Percentiles rank a stretch among this genome's conserved stretches.
These are phyloP conservation scores for Carnegiea gigantea DNA, from an alignment of 179 eudicot species.

Conservation along the genomic window DNA sequence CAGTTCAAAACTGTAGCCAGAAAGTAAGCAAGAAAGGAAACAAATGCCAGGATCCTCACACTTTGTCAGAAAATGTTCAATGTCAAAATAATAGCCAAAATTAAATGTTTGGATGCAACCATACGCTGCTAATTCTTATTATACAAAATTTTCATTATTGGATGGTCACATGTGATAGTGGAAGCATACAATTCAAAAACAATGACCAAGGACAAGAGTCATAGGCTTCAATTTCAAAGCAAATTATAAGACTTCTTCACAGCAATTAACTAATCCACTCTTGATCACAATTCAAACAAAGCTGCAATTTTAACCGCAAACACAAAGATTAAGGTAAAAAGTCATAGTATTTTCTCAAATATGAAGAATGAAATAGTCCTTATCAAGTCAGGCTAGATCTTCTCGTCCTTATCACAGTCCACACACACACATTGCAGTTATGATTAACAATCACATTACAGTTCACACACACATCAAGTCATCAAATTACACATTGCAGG, in stretches of 20 bases:
- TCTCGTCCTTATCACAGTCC: background rate
- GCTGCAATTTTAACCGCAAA: background rate
- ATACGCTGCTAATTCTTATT: too few species aligned
- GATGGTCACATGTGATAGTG: background rate
- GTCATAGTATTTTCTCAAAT: background rate
- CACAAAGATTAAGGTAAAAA: background rate
- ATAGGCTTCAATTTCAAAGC: background rate
- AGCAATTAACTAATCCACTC: background rate
- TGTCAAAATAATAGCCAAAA: too few species aligned
- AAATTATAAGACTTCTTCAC: background rate
- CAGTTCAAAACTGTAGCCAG: too few species aligned
- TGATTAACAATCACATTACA: background rate
- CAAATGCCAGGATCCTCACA: too few species aligned
- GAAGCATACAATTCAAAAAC: too few species aligned
- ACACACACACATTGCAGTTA: background rate
- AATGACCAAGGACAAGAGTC: too few species aligned
- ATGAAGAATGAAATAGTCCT: background rate
- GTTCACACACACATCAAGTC: too few species aligned
- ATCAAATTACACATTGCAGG: background rate
- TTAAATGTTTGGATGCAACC: too few species aligned
- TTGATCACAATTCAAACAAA: background rate
- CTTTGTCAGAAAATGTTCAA: too few species aligned
- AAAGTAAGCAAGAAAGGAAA: too few species aligned
- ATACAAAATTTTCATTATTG: too few species aligned
- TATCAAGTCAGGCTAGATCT: slow-evolving; percentile 2